Evolutionary conservation across 148 eudicot genomes (phyloP).

Genomic region (Linanthus parryae): DNA sequence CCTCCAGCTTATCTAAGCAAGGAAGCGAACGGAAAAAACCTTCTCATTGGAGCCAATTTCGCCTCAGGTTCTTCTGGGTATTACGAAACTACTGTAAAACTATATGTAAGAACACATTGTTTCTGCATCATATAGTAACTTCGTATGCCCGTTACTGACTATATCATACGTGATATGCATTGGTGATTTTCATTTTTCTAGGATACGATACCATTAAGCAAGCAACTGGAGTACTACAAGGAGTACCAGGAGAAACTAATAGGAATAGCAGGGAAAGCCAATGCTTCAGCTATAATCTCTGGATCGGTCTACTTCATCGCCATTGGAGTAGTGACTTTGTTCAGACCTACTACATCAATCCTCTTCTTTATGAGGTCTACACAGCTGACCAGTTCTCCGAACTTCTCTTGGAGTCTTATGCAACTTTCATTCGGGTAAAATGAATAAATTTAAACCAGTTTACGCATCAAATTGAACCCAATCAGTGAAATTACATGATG

Average conservation of each 20-base stretch:
- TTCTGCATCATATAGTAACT: background rate
- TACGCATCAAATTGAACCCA: too few relatives aligned
- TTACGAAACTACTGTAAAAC: constrained; percentile 43
- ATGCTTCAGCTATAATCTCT: constrained; percentile 41
- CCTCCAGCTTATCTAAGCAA: constrained; percentile 48
- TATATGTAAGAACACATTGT: constrained; percentile 49
- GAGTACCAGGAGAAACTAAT: constrained; percentile 44
- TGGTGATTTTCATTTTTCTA: constrained; percentile 15
- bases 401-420: constrained; percentile 34
- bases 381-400: constrained; percentile 40
- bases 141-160: too few relatives aligned
- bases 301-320: constrained; percentile 40
- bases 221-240: constrained; percentile 43
- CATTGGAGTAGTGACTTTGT: constrained; percentile 62
- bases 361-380: constrained; percentile 46
- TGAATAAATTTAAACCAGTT: too few relatives aligned
- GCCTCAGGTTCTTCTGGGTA: constrained; percentile 68
- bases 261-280: constrained; percentile 32
- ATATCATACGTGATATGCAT: too few relatives aligned
- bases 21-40: constrained; percentile 41
- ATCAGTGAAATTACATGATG: too few relatives aligned
- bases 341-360: constrained; percentile 61
- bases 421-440: constrained; percentile 45
- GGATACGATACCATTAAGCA: constrained; percentile 37
- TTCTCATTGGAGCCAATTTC: constrained; percentile 56